Conservation (phyloP, 2,329 filamentous ascomycete species). For the Macrophomina tecta region DNA sequence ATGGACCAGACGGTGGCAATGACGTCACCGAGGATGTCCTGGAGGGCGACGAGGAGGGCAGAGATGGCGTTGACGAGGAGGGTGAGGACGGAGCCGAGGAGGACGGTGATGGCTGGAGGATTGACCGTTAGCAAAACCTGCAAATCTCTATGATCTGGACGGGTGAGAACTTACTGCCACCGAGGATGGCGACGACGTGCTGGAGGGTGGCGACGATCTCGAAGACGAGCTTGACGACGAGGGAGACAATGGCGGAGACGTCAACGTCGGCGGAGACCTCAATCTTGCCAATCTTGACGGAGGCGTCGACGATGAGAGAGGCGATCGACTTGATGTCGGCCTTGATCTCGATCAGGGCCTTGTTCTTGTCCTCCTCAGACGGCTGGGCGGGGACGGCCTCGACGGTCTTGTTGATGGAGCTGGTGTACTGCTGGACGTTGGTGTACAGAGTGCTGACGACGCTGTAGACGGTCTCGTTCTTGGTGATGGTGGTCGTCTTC, state of each 20-base stretch:
- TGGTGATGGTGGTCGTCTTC: slow-evolving; percentile 24
- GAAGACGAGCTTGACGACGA: slow-evolving; percentile 53
- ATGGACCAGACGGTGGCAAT: slow-evolving; percentile 25
- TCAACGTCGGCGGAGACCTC: slow-evolving; percentile 26
- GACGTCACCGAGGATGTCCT: slow-evolving; percentile 28
- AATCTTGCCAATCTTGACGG: slow-evolving; percentile 23
- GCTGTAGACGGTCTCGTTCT: slow-evolving; percentile 23
- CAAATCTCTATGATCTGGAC: too few species aligned
- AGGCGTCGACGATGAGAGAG: slow-evolving; percentile 25
- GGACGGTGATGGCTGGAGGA: slow-evolving; percentile 19
- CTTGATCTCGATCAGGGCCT: slow-evolving; percentile 23
- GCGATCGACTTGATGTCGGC: slow-evolving; percentile 25
- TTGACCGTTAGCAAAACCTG: too few species aligned
- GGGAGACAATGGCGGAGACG: slow-evolving; percentile 23
- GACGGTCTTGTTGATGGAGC: slow-evolving; percentile 29
- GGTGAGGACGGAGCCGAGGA: slow-evolving; percentile 28
- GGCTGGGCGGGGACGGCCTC: slow-evolving; percentile 7
- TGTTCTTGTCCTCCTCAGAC: slow-evolving; percentile 21
- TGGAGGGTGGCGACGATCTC: slow-evolving; percentile 52
- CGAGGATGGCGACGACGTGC: slow-evolving; percentile 51
- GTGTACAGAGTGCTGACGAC: slow-evolving; percentile 26
- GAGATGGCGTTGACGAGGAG: slow-evolving; percentile 29
- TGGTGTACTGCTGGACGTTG: slow-evolving; percentile 27
- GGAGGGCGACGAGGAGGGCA: slow-evolving; percentile 25
- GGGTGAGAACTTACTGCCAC: slow-evolving; percentile 25